Evolutionary conservation across 768 basidiomycete species (phyloP).

Genomic region (Pleurotus cornucopiae): DNA sequence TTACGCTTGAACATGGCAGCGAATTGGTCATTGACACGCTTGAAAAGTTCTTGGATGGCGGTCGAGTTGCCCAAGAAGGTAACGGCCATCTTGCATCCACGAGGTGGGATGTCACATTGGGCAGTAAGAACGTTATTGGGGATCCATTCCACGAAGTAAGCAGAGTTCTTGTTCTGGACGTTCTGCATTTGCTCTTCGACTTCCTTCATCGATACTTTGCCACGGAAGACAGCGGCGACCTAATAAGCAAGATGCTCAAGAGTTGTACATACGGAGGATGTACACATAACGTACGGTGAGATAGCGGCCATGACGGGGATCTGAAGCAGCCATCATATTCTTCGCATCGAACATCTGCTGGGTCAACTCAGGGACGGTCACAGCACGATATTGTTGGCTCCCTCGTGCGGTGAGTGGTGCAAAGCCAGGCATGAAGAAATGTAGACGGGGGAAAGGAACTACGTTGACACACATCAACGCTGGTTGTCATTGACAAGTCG

Average conservation of each 20-base stretch:
- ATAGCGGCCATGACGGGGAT: slow-evolving; percentile 96
- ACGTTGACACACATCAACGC: slow-evolving; percentile 1
- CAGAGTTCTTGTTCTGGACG: slow-evolving; percentile 96
- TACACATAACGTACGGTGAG: slow-evolving; percentile 64
- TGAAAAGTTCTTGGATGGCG: slow-evolving; percentile 97
- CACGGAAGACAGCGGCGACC: slow-evolving; percentile 97
- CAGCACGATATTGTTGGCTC: slow-evolving; percentile 92
- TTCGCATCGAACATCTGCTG: slow-evolving; percentile 99
- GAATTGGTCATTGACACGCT: slow-evolving; percentile 98
- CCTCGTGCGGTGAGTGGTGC: slow-evolving; percentile 93
- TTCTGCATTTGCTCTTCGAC: slow-evolving; percentile 99
- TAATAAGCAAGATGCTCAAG: slow-evolving; percentile 16
- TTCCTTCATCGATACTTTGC: slow-evolving; percentile 99
- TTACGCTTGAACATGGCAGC: slow-evolving; percentile 99
- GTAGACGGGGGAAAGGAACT: slow-evolving; percentile 99
- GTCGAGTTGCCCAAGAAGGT: slow-evolving; percentile 98
- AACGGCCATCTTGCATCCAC: slow-evolving; percentile 94
- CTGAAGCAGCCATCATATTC: slow-evolving; percentile 99
- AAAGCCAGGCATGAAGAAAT: slow-evolving; percentile 98
- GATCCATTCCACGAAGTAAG: slow-evolving; percentile 99
- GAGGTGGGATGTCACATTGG: slow-evolving; percentile 96
- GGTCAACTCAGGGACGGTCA: slow-evolving; percentile 95
- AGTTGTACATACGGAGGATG: background rate
- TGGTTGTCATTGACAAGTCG: background rate
- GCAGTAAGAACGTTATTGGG: slow-evolving; percentile 98